Base-by-base conservation (phyloP, 2,329 filamentous ascomycete genomes). In the Furcasterigmium furcatum region DNA sequence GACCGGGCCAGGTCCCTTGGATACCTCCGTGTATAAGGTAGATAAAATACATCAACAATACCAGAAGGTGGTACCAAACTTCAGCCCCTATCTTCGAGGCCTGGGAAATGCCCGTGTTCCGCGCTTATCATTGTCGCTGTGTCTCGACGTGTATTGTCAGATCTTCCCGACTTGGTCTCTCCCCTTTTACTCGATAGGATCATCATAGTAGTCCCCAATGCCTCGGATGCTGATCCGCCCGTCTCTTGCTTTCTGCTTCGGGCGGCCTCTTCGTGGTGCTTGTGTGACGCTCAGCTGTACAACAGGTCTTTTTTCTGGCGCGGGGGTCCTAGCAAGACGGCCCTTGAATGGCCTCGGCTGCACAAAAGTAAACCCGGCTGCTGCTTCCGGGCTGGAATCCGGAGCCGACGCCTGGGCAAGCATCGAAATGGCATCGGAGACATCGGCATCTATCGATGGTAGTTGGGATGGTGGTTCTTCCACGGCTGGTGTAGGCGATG, bases 321-420 rank as follows among this genome's bases (percentile, higher is more conserved):
- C 10, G 9, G 20, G 22, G 5, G 41, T 38, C 32, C 18, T 38
- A 16, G 40, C 47, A 13, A 49, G 25, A 16, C 46, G 45, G 18
- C 50, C 50, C 13, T 51, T 36, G 27, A 52, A 52, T 4, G 34
- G 43, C 25, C 49, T 48, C 20, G 50, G 50, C n/a, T 46, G 46
- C 10, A 35, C 42, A 34, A 51, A 52, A 22, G n/a, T 47, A n/a
- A 42, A 46, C 10, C 18, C 10, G 7, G 18, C 25, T 9, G 9
- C 3, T 12, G 21, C 9, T 2, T 25, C 18, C 9, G 38, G 27
- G 27, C 44, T 25, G 10, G 12, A 4, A 7, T 48, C 46, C 13
- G 50, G 45, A 4, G 35, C 38, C 12, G 48, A 16, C 5, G 48
- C 24, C 20, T 51, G 41, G 5, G 34, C 41, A 16, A 32, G 27